Evolutionary conservation across 2,329 filamentous ascomycete genomes (phyloP).

Genomic region (Beauveria rudraprayagi): DNA sequence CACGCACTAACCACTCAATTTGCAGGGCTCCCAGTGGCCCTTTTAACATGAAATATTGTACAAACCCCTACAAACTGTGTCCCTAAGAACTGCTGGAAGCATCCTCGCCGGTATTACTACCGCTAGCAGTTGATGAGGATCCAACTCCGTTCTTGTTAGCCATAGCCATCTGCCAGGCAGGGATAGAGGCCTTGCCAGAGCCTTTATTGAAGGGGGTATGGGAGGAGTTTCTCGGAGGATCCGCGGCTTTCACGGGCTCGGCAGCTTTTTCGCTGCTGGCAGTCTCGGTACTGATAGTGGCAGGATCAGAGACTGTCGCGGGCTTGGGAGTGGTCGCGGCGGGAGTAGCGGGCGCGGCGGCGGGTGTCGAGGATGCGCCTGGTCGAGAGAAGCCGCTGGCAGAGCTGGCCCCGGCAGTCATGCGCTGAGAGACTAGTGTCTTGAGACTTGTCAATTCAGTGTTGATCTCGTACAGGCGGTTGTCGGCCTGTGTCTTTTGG

Average conservation of each 20-base stretch:
- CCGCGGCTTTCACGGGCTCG: slow-evolving; percentile 20
- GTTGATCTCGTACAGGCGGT: slow-evolving; percentile 74
- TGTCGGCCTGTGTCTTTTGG: slow-evolving; percentile 78
- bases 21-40: neutral
- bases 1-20: neutral
- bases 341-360: slow-evolving; percentile 2
- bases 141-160: slow-evolving; percentile 40
- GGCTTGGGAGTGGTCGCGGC: slow-evolving; percentile 2
- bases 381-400: slow-evolving; percentile 10
- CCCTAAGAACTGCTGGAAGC: slow-evolving; percentile 13
- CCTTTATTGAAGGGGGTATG: slow-evolving; percentile 21
- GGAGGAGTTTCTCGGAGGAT: slow-evolving; percentile 25
- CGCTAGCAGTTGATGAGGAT: slow-evolving; percentile 18
- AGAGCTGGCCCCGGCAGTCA: slow-evolving; percentile 32
- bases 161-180: slow-evolving; percentile 71
- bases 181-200: slow-evolving; percentile 59
- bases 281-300: slow-evolving; percentile 18
- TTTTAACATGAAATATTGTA: slow-evolving; percentile 2
- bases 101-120: slow-evolving; percentile 18
- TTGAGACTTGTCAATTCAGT: slow-evolving; percentile 87
- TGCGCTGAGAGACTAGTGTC: slow-evolving; percentile 64
- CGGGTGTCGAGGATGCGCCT: neutral
- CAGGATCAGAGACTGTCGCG: slow-evolving; percentile 14
- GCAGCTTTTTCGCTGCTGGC: slow-evolving; percentile 19
- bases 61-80: neutral